Evolutionary conservation across 257 asterid genomes (phyloP), one percentile per base, ranked within the genome.

Genomic region (Echites panduratus): DNA sequence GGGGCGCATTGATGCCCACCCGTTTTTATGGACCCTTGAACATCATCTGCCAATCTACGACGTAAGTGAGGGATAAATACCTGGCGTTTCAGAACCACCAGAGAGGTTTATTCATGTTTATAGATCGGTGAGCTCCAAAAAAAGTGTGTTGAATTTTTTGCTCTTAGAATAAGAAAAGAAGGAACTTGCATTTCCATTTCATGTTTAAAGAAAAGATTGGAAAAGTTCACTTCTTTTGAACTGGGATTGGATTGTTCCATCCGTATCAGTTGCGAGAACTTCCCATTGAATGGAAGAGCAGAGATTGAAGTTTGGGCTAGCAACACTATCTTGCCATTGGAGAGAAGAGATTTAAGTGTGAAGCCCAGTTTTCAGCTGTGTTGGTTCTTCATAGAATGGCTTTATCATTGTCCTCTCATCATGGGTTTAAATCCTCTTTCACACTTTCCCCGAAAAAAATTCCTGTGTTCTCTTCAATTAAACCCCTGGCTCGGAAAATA

Each of bases 301-400:
- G 64, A 57, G 38, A 24, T 57, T 57, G 19, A 24, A 24, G 32
- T 57, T 26, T 57, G 7, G 38, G 38, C 40, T 41, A 58, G 65
- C 27, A 27, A 26, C 9, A 58, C n/a, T 58, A 10, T 26, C 16
- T 11, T 58, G 40, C 0, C 40, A 3, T 14, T 26, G 35, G 7
- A 13, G 44, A 16, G 17, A 54, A 61, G 44, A 32, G 20, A 16
- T 44, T 59, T 9, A 32, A 16, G 9, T 35, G 68, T 38, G n/a
- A n/a, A 16, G 11, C 12, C 67, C 19, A 35, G 24, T 63, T 22
- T 0, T 44, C 5, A 63, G 4, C 20, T 5, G 8, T 63, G 48
- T 11, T 63, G 68, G 49, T 17, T 63, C 41, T 38, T 63, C 27
- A 35, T 4, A 63, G 68, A 38, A 63, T 63, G 68, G 68, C 68